Base-by-base conservation (phyloP, 2,329 filamentous ascomycete genomes). In the Diaporthe nobilis region DNA sequence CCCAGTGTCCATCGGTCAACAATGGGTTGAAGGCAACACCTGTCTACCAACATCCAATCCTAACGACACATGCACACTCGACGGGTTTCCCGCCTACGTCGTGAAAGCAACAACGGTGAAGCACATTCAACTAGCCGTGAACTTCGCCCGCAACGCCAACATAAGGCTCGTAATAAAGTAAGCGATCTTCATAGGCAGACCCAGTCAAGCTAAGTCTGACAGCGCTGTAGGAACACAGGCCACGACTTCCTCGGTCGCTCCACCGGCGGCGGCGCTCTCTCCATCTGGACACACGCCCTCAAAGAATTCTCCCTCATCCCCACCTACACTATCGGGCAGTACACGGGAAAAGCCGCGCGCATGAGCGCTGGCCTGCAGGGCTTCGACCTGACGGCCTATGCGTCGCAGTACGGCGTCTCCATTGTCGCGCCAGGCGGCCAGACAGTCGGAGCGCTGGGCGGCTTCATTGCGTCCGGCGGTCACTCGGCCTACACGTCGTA, bases 261-360 rank as follows among this genome's bases (percentile, higher is more conserved):
- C 20, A 72, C 51, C 39, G 68, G 68, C n/a, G 55, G 42, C 12
- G 68, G 68, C 39, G 68, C 51, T 34, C 22, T 91, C 4, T 85
- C 85, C 9, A 81, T 91, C 49, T 91, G 90, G 87, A 90, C 86
- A 9, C 89, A 91, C 73, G 81, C 86, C 72, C 84, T 92, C 63
- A 88, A 90, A 57, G 72, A 70, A 4, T 57, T 55, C 31, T 70
- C 77, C 4, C 34, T 70, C 5, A 10, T 65, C 34, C 63, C 63
- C 5, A 25, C 25, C 15, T 65, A 65, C 55, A 65, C 44, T 22
- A 31, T 61, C 31, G 71, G 55, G n/a, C 9, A 1, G 51, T 84
- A 85, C 73, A 79, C 55, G 4, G 84, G 85, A 3, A 82, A 80
- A 65, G 85, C 85, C 13, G 81, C 82, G 28, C 82, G 83, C 8